Evolutionary conservation across 2,329 filamentous ascomycete genomes (phyloP).

Genomic region (Thermothelomyces thermophilus): DNA sequence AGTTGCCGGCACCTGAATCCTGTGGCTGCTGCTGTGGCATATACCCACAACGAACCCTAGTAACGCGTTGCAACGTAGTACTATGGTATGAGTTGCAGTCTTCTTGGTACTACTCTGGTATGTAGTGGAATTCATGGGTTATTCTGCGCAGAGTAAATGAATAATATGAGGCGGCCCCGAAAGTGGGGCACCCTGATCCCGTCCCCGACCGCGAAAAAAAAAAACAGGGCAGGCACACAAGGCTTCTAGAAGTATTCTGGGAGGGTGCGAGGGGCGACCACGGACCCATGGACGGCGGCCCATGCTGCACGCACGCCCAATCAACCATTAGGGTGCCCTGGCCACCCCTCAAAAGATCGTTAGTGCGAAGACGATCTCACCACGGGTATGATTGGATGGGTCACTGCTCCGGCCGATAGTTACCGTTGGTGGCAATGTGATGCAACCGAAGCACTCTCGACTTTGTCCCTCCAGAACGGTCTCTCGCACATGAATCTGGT

Average conservation of each 20-base stretch:
- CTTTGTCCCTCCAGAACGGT: too few relatives aligned
- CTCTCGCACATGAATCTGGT: too few relatives aligned
- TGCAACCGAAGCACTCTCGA: too few relatives aligned
- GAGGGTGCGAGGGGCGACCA: background rate
- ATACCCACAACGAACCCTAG: too few relatives aligned
- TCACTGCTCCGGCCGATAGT: background rate
- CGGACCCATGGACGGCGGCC: background rate
- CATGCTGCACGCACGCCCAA: slow-evolving; percentile 4
- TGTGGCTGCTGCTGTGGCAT: too few relatives aligned
- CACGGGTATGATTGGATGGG: slow-evolving; percentile 1
- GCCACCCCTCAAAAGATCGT: background rate
- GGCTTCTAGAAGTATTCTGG: slow-evolving; percentile 24
- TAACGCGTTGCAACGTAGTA: too few relatives aligned
- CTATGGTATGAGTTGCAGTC: too few relatives aligned
- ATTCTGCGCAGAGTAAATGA: slow-evolving; percentile 4
- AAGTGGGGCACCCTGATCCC: slow-evolving; percentile 6
- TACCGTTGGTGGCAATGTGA: too few relatives aligned
- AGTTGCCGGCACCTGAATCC: too few relatives aligned
- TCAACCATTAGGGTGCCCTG: slow-evolving; percentile 3
- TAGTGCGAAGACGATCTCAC: background rate
- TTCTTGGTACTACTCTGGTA: too few relatives aligned
- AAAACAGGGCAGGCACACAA: background rate
- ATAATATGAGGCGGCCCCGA: background rate
- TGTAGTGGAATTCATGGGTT: too few relatives aligned
- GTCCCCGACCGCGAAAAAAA: background rate